These are phyloP conservation scores for Suillus plorans DNA, from an alignment of 768 basidiomycete species.

Conservation along the genomic window DNA sequence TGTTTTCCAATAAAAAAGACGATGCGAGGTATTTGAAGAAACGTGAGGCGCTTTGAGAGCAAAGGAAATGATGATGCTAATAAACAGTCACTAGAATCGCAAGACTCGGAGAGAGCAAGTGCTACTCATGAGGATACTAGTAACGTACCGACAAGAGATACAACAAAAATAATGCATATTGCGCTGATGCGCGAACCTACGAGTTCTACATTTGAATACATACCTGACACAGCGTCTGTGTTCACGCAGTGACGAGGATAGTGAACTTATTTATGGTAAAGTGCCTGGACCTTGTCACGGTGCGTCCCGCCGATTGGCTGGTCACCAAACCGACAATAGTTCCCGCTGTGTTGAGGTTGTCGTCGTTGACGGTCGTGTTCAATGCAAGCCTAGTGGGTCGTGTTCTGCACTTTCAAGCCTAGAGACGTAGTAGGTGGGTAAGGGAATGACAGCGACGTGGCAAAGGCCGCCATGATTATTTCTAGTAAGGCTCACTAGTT, in stretches of 20 bases:
- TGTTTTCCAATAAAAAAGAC: slow-evolving; percentile 87
- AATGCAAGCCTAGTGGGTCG: neutral
- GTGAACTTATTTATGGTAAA: neutral
- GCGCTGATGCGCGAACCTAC: slow-evolving; percentile 22
- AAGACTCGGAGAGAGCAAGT: neutral
- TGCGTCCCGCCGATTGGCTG: neutral
- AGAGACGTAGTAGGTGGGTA: neutral
- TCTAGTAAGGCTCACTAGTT: neutral
- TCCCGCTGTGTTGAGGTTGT: neutral
- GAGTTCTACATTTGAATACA: neutral
- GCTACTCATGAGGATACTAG: slow-evolving; percentile 3
- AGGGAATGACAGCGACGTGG: neutral
- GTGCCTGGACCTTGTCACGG: neutral
- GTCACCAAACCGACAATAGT: neutral
- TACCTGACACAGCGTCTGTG: neutral
- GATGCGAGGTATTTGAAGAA: slow-evolving; percentile 61
- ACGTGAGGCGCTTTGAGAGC: slow-evolving; percentile 52
- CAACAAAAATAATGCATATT: slow-evolving; percentile 53
- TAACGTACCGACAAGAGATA: slow-evolving; percentile 64
- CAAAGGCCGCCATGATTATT: neutral
- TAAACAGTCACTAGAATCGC: neutral
- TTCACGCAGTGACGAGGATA: neutral
- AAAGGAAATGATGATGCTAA: slow-evolving; percentile 76
- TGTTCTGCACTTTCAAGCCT: neutral
- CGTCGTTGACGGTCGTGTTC: neutral